Base-by-base conservation (phyloP, 495 filamentous ascomycete genomes). In the Pseudomonodictys pantanalensis region DNA sequence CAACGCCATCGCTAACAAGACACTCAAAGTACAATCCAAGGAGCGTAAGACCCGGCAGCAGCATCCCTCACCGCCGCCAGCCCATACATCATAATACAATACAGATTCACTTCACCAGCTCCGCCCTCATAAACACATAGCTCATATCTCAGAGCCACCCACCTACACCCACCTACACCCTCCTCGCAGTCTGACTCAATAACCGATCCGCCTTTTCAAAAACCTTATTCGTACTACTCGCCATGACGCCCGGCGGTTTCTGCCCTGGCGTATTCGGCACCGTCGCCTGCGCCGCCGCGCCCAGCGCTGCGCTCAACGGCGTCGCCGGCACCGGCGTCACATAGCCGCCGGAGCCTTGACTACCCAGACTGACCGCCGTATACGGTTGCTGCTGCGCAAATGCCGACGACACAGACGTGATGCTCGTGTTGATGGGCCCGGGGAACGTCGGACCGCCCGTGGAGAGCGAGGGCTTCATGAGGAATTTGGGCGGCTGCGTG, bases 251-350 rank as follows among this genome's bases (percentile, higher is more conserved):
- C 22, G 53, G 23, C 6, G 32, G 42, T 24, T 43, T 84, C n/a
- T n/a, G n/a, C n/a, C n/a, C n/a, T 23, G 88, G 88, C 0, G 87
- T 91, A 8, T 85, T 87, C 4, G 91, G 90, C 18, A 96, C 85
- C 0, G 91, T 96, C 1, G 91, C 90, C 69, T 93, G 89, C 15
- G 89, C 90, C 33, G 91, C 91, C 7, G 90, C 88, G 3, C 91
- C 91, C 3, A 96, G 80, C 12, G 91, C 91, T 15, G 91, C 91
- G 65, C 88, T 92, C 56, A 92, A 78, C 6, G 91, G 91, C 3
- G 85, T 88, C 3, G 85, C 78, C 29, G 82, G 84, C 9, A 86
- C 38, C 69, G 79, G 51, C 66, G 76, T 50, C 70, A 78, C 58
- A 72, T 64, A 69, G 63, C 68, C 60, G n/a, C 52, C 62, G 65